Conservation (phyloP, 176 grass and related monocot genomes). For the Microstegium vimineum region DNA sequence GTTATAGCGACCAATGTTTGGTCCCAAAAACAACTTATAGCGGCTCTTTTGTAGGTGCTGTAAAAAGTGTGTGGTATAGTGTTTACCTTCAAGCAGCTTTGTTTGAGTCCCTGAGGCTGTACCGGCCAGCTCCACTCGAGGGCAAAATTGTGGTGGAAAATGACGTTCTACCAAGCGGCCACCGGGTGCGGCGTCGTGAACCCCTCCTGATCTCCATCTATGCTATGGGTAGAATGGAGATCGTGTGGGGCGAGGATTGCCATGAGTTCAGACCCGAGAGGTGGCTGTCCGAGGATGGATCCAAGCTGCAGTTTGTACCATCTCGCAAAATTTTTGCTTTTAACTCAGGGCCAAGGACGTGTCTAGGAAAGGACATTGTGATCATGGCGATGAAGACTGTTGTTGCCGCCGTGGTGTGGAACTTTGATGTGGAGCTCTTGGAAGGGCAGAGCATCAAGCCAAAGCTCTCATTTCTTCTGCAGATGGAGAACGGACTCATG, state of each 20-base stretch:
- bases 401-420: background rate
- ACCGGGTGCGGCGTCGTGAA: background rate
- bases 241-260: background rate
- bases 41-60: too few relatives aligned
- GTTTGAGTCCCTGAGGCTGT: background rate
- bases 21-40: too few relatives aligned
- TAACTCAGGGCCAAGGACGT: background rate
- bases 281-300: background rate
- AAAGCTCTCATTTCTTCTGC: background rate
- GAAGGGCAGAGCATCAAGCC: background rate
- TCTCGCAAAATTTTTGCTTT: background rate
- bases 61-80: too few relatives aligned
- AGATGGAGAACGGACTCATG: background rate
- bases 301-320: background rate
- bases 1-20: too few relatives aligned
- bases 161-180: background rate
- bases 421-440: background rate
- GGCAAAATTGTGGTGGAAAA: background rate
- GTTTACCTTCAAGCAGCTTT: background rate
- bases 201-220: background rate
- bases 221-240: background rate
- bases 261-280: background rate
- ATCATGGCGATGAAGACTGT: background rate
- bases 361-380: background rate
- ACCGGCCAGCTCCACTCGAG: background rate